Evolutionary conservation across 768 basidiomycete species (phyloP).

Genomic region (Boletellus sp.): DNA sequence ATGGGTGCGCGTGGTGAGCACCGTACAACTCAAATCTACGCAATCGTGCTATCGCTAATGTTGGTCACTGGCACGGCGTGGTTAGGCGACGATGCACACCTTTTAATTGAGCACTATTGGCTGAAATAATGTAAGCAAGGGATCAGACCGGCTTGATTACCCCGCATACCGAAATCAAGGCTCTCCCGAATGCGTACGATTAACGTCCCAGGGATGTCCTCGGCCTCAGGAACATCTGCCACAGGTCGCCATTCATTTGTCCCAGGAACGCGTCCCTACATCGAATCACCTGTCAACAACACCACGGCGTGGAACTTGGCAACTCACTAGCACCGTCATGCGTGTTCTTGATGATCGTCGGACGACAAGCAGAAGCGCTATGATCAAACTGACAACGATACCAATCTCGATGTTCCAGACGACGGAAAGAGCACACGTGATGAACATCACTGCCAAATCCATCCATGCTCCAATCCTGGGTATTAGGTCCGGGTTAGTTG

Average conservation of each 20-base stretch:
- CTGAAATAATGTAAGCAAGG: slow-evolving; percentile 34
- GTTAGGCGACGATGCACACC: slow-evolving; percentile 33
- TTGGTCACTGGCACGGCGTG: not conserved
- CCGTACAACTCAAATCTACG: slow-evolving; percentile 89
- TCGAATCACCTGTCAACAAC: not conserved
- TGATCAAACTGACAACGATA: slow-evolving; percentile 81
- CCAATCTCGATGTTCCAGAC: slow-evolving; percentile 92
- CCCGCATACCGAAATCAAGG: slow-evolving; percentile 75
- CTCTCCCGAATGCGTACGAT: slow-evolving; percentile 89
- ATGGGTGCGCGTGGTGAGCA: slow-evolving; percentile 73
- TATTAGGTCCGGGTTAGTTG: not conserved
- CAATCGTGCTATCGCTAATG: slow-evolving; percentile 54
- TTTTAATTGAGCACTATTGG: slow-evolving; percentile 94
- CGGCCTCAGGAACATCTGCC: slow-evolving; percentile 81
- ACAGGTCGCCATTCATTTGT: slow-evolving; percentile 90
- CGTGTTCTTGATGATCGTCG: slow-evolving; percentile 83
- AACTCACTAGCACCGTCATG: slow-evolving; percentile 79
- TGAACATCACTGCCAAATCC: slow-evolving; percentile 79
- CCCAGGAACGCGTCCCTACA: slow-evolving; percentile 80
- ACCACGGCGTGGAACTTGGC: not conserved
- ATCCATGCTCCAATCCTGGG: slow-evolving; percentile 86
- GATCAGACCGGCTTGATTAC: not conserved
- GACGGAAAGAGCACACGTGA: slow-evolving; percentile 86
- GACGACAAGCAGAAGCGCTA: slow-evolving; percentile 86
- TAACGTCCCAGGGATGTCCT: slow-evolving; percentile 75